Percentiles rank a stretch among this genome's conserved stretches.
These are phyloP conservation scores for Collybia sp. DNA, from an alignment of 768 basidiomycete genomes.

Conservation along the genomic window DNA sequence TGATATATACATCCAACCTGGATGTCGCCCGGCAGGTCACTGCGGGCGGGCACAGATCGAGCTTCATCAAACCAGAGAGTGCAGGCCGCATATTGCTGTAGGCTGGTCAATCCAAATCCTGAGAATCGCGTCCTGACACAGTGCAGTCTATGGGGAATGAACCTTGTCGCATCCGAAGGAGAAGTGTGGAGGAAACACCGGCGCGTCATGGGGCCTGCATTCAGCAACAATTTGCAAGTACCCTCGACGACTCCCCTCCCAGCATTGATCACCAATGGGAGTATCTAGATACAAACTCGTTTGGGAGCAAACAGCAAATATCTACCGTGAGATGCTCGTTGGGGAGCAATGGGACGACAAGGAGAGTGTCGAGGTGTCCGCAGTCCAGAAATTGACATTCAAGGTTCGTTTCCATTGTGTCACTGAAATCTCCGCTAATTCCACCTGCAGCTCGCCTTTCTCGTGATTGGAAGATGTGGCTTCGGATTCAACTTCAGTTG, in stretches of 20 bases:
- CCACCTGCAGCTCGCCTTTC: constrained; percentile 12
- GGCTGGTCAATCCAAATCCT: constrained; percentile 3
- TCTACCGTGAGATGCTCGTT: constrained; percentile 22
- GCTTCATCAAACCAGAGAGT: constrained; percentile 33
- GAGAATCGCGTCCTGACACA: background rate
- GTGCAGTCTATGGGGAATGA: constrained; percentile 26
- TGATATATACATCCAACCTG: constrained; percentile 38
- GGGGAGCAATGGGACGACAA: constrained; percentile 17
- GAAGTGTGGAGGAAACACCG: constrained; percentile 29
- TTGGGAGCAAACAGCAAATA: constrained; percentile 17
- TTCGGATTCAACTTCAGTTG: constrained; percentile 18
- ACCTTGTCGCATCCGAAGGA: constrained; percentile 25
- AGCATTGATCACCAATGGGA: background rate
- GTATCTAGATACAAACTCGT: constrained; percentile 20
- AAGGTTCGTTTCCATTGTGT: constrained; percentile 9
- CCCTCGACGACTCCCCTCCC: background rate
- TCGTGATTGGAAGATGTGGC: constrained; percentile 16
- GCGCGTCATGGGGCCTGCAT: constrained; percentile 27
- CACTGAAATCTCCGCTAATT: background rate
- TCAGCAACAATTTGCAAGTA: constrained; percentile 22
- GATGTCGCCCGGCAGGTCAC: constrained; percentile 42
- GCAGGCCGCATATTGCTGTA: constrained; percentile 11
- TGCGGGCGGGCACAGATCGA: constrained; percentile 31
- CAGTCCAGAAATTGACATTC: constrained; percentile 14
- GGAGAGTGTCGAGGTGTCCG: constrained; percentile 8